These are phyloP conservation scores for Quercus agrifolia DNA, from an alignment of 306 rosid species.

Conservation along the genomic window DNA sequence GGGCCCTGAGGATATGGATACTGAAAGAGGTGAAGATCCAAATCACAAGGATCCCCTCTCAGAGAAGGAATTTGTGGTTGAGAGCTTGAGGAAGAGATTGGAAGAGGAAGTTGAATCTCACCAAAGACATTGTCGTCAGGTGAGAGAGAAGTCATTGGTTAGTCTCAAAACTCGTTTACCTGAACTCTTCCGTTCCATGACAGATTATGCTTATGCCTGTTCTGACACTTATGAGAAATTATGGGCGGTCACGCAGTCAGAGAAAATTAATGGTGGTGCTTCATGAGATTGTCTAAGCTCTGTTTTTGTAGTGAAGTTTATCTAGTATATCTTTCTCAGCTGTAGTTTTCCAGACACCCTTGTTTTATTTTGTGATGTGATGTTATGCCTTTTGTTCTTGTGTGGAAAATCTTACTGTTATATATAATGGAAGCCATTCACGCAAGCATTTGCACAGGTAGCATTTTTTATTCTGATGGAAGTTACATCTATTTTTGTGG, in stretches of 20 bases:
- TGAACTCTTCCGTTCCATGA: constrained; percentile 68
- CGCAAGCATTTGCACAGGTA: neutral
- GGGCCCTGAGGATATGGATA: constrained; percentile 45
- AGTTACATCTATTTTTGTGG: neutral
- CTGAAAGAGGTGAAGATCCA: constrained; percentile 59
- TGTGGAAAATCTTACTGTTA: constrained; percentile 37
- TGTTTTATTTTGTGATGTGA: constrained; percentile 20
- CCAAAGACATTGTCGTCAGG: constrained; percentile 62
- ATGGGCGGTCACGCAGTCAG: constrained; percentile 35
- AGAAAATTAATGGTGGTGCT: constrained; percentile 26
- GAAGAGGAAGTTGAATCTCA: constrained; percentile 70
- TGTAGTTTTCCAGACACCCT: constrained; percentile 19
- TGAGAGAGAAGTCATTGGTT: constrained; percentile 71
- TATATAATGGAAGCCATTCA: constrained; percentile 5
- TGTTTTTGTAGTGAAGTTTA: constrained; percentile 9
- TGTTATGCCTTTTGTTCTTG: constrained; percentile 24
- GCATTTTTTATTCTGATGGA: neutral
- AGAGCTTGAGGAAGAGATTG: constrained; percentile 70
- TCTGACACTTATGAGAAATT: constrained; percentile 56
- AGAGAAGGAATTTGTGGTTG: constrained; percentile 61
- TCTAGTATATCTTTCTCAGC: constrained; percentile 10
- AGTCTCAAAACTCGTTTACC: constrained; percentile 76
- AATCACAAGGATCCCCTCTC: constrained; percentile 50
- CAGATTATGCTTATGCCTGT: constrained; percentile 55
- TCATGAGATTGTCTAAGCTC: constrained; percentile 22